Evolutionary conservation across 176 grass and related monocot genomes (phyloP), one percentile per base, ranked within the genome.

Genomic region (Aechmea fasciata): DNA sequence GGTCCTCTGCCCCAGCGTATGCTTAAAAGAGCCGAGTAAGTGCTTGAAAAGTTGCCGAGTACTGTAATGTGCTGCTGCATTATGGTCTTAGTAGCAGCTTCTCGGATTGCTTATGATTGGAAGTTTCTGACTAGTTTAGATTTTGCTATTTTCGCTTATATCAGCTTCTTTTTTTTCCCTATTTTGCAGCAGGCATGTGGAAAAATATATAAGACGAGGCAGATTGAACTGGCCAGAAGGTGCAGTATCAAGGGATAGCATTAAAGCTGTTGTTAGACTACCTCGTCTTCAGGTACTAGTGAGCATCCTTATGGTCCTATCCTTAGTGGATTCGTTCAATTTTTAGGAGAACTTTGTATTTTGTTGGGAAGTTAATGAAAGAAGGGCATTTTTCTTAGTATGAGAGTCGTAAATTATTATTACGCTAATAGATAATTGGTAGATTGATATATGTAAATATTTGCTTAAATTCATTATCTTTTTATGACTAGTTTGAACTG

Each of bases 221-320:
- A 83, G 84, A 55, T 77, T 99, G 59, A 93, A 99, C 69, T 99
- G 89, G 89, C 89, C 94, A 52, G 94, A 99, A 67, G 87, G 89
- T 41, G 84, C 83, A 29, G 47, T 81, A 9, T 99, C 94, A 10
- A 66, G 84, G 51, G 87, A 99, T 17, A 99, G 94, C 55, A 88
- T 99, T 75, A 85, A 85, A 79, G 84, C 87, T 22, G 89, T 99
- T 62, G 80, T 82, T 64, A 99, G 90, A 73, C 71, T 90, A 13
- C 66, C 87, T 2, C 73, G 67, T 3, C 87, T 99, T 28, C 90
- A 93, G 82, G 87, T 93, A 88, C 48, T 63, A 66, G 13, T 18
- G 20, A 20, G 17, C 9, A 61, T 19, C 55, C 9, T 19, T 9
- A 59, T 59, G 55, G 14, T 41, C 33, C 33, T 41, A 41, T 41